phyloP scores from a whole-genome alignment of 176 grass and related monocot species.

The Aegilops longissima region DNA sequence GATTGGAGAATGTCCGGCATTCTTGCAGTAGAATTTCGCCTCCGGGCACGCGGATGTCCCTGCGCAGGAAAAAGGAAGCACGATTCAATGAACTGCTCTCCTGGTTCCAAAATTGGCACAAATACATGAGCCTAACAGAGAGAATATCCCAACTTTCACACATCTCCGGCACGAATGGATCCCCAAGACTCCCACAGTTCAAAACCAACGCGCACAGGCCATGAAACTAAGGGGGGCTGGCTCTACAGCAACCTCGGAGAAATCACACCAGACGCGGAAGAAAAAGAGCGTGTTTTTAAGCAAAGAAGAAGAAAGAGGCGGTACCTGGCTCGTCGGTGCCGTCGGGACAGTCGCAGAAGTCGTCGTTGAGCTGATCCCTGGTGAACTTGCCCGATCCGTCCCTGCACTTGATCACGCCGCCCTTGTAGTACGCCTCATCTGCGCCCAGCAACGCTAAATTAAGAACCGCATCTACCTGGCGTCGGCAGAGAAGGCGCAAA shows the following conservation, averaged over 20 bases:
- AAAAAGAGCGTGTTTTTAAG: not conserved
- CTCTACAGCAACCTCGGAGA: not conserved
- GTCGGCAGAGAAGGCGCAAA: not conserved
- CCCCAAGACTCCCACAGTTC: constrained; percentile 6
- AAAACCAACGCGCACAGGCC: not conserved
- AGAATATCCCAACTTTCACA: constrained; percentile 4
- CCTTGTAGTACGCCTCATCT: constrained; percentile 85
- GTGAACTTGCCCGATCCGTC: constrained; percentile 85
- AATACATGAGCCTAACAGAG: not conserved
- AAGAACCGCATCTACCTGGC: constrained; percentile 27
- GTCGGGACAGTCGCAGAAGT: constrained; percentile 94
- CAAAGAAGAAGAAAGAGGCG: not conserved
- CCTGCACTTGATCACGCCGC: constrained; percentile 85
- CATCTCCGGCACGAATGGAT: not conserved
- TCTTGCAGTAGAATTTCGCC: constrained; percentile 95
- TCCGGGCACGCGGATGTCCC: constrained; percentile 94
- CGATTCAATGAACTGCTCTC: constrained; percentile 3
- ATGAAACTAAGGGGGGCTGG: not conserved
- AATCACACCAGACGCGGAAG: not conserved
- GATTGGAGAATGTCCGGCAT: constrained; percentile 69
- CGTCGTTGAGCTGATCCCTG: constrained; percentile 86
- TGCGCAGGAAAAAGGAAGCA: constrained; percentile 28
- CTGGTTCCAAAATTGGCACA: not conserved
- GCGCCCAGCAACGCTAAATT: constrained; percentile 31
- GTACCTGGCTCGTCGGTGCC: constrained; percentile 97